Conservation (phyloP, 2,329 filamentous ascomycete species). For the Apiospora rasikravindrae region DNA sequence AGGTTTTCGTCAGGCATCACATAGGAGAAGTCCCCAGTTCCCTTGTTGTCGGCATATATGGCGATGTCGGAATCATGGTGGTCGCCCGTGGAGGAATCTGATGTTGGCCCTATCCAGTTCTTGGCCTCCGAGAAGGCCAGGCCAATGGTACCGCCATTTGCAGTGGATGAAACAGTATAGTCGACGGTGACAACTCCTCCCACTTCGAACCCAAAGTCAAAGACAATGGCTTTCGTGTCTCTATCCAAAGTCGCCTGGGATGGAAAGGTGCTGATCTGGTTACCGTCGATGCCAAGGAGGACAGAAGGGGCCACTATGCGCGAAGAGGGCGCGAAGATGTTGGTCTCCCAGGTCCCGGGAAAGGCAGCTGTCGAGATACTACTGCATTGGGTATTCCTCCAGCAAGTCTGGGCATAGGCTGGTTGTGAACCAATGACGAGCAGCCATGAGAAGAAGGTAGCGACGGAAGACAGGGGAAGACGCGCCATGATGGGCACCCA, state of each 20-base stretch:
- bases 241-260: constrained; percentile 25
- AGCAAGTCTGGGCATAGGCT: constrained; percentile 46
- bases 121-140: constrained; percentile 50
- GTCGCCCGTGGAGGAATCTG: constrained; percentile 46
- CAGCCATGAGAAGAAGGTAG: not conserved
- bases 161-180: constrained; percentile 31
- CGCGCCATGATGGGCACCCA: constrained; percentile 2
- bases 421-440: not conserved
- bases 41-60: constrained; percentile 42
- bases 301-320: constrained; percentile 53
- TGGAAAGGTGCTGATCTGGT: constrained; percentile 26
- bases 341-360: constrained; percentile 60
- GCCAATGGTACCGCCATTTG: constrained; percentile 39
- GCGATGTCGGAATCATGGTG: constrained; percentile 42
- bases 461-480: not conserved
- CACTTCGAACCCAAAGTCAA: constrained; percentile 37
- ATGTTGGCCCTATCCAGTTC: constrained; percentile 47
- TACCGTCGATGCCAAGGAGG: constrained; percentile 38
- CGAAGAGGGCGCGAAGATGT: constrained; percentile 60
- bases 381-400: constrained; percentile 59
- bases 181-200: constrained; percentile 36
- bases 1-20: constrained; percentile 44
- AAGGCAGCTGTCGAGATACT: constrained; percentile 56
- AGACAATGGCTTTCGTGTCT: constrained; percentile 27
- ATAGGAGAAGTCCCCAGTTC: constrained; percentile 40